Percentiles rank a stretch among this genome's conserved stretches.
These are phyloP conservation scores for Plasmodium malariae DNA, from an alignment of 169 alveolate genomes.

Conservation along the genomic window DNA sequence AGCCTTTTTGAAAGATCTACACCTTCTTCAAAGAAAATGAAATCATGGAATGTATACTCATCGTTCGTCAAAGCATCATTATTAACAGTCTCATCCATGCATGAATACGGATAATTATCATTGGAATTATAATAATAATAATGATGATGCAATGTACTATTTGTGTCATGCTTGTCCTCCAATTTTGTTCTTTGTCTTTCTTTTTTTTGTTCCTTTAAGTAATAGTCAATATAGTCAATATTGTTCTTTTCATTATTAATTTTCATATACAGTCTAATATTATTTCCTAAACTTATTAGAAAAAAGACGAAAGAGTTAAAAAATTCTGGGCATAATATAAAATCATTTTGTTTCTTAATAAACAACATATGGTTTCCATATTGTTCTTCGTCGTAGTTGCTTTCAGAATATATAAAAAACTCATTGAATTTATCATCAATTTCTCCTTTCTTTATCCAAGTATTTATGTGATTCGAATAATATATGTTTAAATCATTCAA, in stretches of 20 bases:
- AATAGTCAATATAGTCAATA: conserved; percentile 65
- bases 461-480: conserved; percentile 69
- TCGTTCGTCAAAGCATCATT: no score
- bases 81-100: neutral
- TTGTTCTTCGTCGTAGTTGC: neutral
- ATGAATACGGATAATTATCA: neutral
- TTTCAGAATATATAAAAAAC: conserved; percentile 59
- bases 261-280: conserved; percentile 70
- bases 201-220: conserved; percentile 15
- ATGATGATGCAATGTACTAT: no score
- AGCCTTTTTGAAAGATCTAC: conserved; percentile 4
- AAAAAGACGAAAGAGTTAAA: conserved; percentile 65
- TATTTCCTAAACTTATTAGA: conserved; percentile 66
- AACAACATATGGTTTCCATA: conserved; percentile 5
- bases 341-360: conserved; percentile 47
- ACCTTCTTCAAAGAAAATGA: neutral
- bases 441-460: conserved; percentile 74
- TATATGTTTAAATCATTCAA: conserved; percentile 57
- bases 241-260: conserved; percentile 37
- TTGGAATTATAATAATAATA: neutral
- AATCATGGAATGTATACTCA: no score
- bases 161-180: neutral
- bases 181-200: neutral
- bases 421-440: conserved; percentile 62
- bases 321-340: conserved; percentile 71